A percentile compares a stretch with the other conserved stretches of the same genome.
These are phyloP conservation scores for Secale cereale DNA, from an alignment of 176 grass and related monocot species.

Conservation along the genomic window DNA sequence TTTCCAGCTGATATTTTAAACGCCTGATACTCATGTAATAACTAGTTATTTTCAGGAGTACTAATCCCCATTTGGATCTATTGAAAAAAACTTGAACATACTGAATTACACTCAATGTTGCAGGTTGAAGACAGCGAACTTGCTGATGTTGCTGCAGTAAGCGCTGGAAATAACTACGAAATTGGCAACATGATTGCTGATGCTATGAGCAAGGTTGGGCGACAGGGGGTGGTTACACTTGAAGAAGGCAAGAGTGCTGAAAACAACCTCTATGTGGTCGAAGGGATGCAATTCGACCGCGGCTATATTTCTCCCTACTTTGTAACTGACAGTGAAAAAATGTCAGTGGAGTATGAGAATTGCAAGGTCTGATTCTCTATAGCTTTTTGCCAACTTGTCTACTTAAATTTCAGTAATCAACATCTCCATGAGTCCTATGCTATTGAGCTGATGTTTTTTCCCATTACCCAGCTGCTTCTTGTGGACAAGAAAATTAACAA, in stretches of 20 bases:
- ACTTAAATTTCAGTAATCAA: neutral
- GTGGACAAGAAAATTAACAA: constrained; percentile 78
- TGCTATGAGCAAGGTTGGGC: constrained; percentile 64
- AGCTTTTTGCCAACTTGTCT: neutral
- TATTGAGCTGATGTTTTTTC: neutral
- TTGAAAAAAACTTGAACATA: neutral
- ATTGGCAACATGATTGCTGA: constrained; percentile 71
- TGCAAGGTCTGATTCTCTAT: constrained; percentile 49
- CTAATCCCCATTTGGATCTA: neutral
- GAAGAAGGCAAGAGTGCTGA: constrained; percentile 69
- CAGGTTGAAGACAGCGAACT: constrained; percentile 70
- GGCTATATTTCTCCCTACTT: constrained; percentile 84
- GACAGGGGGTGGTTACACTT: constrained; percentile 62
- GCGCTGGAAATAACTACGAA: constrained; percentile 60
- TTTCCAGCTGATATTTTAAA: neutral
- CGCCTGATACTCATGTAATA: neutral
- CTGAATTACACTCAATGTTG: neutral
- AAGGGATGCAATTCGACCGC: constrained; percentile 74
- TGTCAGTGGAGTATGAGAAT: constrained; percentile 59
- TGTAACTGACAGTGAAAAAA: constrained; percentile 77
- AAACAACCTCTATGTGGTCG: constrained; percentile 56
- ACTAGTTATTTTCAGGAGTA: neutral
- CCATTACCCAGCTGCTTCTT: constrained; percentile 45
- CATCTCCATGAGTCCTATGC: neutral
- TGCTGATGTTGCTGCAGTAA: constrained; percentile 61